These are phyloP conservation scores for Hygrophorus russula DNA, from an alignment of 768 basidiomycete species.

Conservation along the genomic window DNA sequence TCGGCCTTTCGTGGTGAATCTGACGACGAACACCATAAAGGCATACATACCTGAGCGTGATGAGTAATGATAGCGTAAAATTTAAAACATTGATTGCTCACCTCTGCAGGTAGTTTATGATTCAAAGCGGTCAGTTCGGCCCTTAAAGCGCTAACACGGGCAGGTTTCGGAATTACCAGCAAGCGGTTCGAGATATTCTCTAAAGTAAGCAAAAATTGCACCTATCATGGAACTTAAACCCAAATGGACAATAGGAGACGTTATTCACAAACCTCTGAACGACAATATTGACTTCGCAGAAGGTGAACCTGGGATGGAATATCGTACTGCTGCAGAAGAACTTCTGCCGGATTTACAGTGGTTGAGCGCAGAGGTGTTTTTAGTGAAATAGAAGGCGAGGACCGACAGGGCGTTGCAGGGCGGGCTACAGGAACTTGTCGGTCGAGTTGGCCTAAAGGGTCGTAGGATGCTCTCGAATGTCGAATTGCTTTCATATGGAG, in stretches of 20 bases:
- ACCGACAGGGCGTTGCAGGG: slow-evolving; percentile 45
- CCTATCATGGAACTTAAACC: slow-evolving; percentile 28
- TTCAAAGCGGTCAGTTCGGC: slow-evolving; percentile 94
- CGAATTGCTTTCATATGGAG: slow-evolving; percentile 44
- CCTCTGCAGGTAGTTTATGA: slow-evolving; percentile 94
- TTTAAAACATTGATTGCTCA: slow-evolving; percentile 20
- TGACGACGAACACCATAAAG: slow-evolving; percentile 76
- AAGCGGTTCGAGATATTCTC: slow-evolving; percentile 91
- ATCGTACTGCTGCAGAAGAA: slow-evolving; percentile 60
- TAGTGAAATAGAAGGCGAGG: slow-evolving; percentile 58
- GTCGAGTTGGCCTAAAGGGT: slow-evolving; percentile 66
- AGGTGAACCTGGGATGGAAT: slow-evolving; percentile 55
- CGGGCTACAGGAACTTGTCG: slow-evolving; percentile 17
- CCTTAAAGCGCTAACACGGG: slow-evolving; percentile 89
- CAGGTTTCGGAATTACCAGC: slow-evolving; percentile 85
- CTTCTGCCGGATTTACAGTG: slow-evolving; percentile 35
- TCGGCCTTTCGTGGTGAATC: slow-evolving; percentile 33
- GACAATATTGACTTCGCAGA: slow-evolving; percentile 77
- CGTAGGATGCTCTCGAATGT: slow-evolving; percentile 51
- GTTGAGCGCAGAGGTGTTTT: slow-evolving; percentile 34
- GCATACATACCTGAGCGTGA: slow-evolving; percentile 62
- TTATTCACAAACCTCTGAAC: slow-evolving; percentile 55
- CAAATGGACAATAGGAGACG: slow-evolving; percentile 2
- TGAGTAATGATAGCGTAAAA: slow-evolving; percentile 2
- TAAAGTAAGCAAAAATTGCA: slow-evolving; percentile 77